phyloP scores from a whole-genome alignment of 441 rosid genomes.

The Arabidopsis hybrid region DNA sequence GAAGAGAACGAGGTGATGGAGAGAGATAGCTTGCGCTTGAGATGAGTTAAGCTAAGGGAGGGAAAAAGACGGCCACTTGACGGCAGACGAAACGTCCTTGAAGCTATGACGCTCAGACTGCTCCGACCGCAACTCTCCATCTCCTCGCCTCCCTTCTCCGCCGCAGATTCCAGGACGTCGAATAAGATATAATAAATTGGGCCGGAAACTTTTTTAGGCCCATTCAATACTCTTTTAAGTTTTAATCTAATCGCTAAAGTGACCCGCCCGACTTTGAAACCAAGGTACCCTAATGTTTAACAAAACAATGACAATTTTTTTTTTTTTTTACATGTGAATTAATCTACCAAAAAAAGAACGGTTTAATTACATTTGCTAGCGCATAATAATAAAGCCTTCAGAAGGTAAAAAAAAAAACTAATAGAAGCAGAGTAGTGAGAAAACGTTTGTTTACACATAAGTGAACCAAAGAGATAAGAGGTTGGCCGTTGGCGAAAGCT shows the following conservation, averaged over 20 bases:
- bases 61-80: slow-evolving; percentile 47
- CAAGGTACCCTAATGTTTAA: neutral
- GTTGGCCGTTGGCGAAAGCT: too few relatives aligned
- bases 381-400: too few relatives aligned
- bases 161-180: slow-evolving; percentile 11
- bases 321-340: too few relatives aligned
- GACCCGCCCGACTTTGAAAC: neutral
- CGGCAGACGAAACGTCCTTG: slow-evolving; percentile 46
- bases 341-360: too few relatives aligned
- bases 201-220: neutral
- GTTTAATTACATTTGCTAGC: too few relatives aligned
- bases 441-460: too few relatives aligned
- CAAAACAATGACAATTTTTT: neutral
- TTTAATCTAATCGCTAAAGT: neutral
- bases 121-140: slow-evolving; percentile 42
- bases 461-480: too few relatives aligned
- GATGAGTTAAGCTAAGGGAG: slow-evolving; percentile 42
- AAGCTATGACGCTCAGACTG: slow-evolving; percentile 49
- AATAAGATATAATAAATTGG: slow-evolving; percentile 1
- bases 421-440: too few relatives aligned
- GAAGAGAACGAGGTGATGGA: slow-evolving; percentile 48
- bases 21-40: slow-evolving; percentile 44
- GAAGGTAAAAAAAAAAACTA: too few relatives aligned
- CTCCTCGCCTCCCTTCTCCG: slow-evolving; percentile 8
- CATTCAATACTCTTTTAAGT: neutral